Evolutionary conservation across 345 rosid genomes (phyloP).

Genomic region (Eucalyptus curtisii): DNA sequence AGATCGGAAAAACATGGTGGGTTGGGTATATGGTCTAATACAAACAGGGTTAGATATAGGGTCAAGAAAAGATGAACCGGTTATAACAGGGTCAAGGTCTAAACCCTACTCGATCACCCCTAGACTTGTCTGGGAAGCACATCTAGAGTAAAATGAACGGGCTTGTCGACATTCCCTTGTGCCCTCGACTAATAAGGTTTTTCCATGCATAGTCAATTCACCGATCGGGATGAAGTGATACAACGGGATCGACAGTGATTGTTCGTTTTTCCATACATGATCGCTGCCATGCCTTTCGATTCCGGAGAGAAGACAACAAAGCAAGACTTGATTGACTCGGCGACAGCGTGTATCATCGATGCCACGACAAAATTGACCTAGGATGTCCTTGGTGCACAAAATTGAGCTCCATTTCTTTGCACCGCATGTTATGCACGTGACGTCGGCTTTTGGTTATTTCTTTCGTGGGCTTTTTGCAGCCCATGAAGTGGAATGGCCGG

Average conservation of each 20-base stretch:
- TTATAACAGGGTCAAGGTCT: too few species aligned
- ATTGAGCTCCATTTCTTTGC: not conserved
- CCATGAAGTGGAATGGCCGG: not conserved
- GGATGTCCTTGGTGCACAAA: not conserved
- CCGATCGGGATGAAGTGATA: not conserved
- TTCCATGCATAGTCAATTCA: not conserved
- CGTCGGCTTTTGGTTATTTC: not conserved
- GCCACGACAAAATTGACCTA: not conserved
- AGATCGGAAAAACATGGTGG: too few species aligned
- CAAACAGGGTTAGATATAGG: too few species aligned
- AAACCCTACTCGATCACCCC: too few species aligned
- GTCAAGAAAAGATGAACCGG: too few species aligned
- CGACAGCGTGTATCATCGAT: rapidly evolving
- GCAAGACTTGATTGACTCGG: not conserved
- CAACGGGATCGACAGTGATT: not conserved
- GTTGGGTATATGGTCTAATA: too few species aligned
- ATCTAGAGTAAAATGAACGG: not conserved
- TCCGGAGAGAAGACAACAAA: not conserved
- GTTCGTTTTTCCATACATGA: not conserved
- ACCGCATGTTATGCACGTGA: not conserved
- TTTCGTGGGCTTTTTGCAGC: not conserved
- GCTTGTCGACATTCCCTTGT: not conserved
- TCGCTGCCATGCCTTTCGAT: not conserved
- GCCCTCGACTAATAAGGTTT: not conserved
- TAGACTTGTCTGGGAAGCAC: not conserved